Base-by-base conservation (phyloP, 2,329 filamentous ascomycete genomes). In the Aureobasidium sp. region DNA sequence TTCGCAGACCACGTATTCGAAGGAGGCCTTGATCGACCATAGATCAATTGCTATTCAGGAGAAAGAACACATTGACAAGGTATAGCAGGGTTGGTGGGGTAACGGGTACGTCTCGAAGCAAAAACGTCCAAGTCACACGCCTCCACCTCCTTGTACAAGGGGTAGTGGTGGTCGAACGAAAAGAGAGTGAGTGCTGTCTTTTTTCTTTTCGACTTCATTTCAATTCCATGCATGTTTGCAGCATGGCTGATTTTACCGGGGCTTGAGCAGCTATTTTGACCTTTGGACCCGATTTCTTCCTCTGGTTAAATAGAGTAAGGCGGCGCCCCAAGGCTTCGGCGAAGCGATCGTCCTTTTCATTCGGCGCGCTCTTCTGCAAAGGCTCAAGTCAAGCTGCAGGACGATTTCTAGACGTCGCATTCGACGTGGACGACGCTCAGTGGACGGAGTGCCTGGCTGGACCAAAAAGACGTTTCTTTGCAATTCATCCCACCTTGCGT, bases 51-150 rank as follows among this genome's bases (percentile, higher is more conserved):
- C n/a, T 48, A n/a, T 31, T 24, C 7, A 14, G 44, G 27, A 44
- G 22, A 19, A 1, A 17, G 14, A 39, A 33, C 24, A 44, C 29
- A 48, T 40, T 6, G 35, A 44, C 33, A 44, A 35, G 53, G 35
- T 60, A 47, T 31, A n/a, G 24, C 15, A 35, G 56, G 39, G 58
- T 53, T 61, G 58, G 45, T 61, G 58, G 29, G 47, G 58, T 44
- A 44, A 44, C 19, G 40, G 40, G 40, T 61, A 61, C 45, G 58
- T 61, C 24, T 24, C 40, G 27, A 27, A 24, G 37, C 15, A 45
- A 35, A 48, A 59, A 47, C 42, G 54, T 35, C 19, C 29, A 37
- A 50, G 57, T 60, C 57, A 60, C 57, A 60, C 44, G 57, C 57
- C 50, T 44, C 42, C 14, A 35, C 19, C 42, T 57, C 40, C 57